phyloP scores from a whole-genome alignment of 2,329 filamentous ascomycete species.

The Alternaria burnsii region DNA sequence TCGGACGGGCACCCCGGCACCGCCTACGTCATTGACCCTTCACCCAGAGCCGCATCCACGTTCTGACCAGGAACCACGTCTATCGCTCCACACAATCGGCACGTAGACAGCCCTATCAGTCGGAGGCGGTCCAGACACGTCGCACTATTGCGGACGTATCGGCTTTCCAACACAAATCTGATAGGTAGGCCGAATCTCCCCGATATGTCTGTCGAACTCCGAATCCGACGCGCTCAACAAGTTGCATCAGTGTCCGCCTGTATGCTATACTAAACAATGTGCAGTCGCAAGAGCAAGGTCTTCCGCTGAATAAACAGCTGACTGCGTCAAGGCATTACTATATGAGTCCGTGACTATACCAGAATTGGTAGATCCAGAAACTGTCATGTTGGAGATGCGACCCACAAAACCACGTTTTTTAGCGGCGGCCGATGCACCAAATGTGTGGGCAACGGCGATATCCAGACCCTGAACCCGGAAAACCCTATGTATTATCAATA shows the following conservation, averaged over 20 bases:
- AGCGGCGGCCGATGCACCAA: conserved; percentile 23
- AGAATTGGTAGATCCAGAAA: not conserved
- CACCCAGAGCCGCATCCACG: not conserved
- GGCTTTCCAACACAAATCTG: not conserved
- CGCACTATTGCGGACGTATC: not conserved
- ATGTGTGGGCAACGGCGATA: conserved; percentile 20
- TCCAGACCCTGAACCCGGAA: conserved; percentile 18
- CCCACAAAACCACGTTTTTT: conserved; percentile 14
- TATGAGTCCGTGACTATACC: not conserved
- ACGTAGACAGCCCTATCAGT: conserved; percentile 8
- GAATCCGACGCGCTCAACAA: not conserved
- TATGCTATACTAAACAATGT: not conserved
- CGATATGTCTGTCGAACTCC: not conserved
- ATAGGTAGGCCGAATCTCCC: not conserved
- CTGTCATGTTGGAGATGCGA: conserved; percentile 5
- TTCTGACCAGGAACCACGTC: not conserved
- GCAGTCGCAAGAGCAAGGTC: not conserved
- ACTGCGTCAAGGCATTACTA: not conserved
- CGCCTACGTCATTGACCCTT: conserved; percentile 1
- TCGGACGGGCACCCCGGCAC: not conserved
- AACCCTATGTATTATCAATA: conserved; percentile 22
- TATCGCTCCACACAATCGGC: conserved; percentile 5
- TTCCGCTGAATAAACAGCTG: not conserved
- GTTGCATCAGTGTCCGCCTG: not conserved
- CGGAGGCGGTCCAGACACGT: not conserved